Conservation (phyloP, 2,329 filamentous ascomycete species). For the Leptographium radiaticola region DNA sequence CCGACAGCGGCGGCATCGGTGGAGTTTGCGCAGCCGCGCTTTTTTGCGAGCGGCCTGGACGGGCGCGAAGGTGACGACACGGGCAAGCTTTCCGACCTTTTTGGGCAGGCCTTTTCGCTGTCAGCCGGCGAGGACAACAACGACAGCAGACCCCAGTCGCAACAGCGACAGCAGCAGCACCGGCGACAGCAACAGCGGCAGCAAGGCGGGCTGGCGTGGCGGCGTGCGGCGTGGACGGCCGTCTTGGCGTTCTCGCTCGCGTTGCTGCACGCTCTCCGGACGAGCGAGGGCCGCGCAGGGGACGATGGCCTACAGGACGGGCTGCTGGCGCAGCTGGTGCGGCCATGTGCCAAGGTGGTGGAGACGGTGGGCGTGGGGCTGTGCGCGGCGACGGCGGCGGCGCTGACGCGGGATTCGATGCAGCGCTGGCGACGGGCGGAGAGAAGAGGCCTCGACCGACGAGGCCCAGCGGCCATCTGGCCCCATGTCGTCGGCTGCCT, state of each 20-base stretch:
- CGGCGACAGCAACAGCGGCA: not conserved
- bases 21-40: constrained; percentile 35
- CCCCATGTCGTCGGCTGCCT: not conserved
- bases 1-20: not conserved
- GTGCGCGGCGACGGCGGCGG: constrained; percentile 6
- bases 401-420: constrained; percentile 4
- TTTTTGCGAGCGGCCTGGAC: constrained; percentile 35
- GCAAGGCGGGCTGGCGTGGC: not conserved
- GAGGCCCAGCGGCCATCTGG: not conserved
- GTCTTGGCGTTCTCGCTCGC: not conserved
- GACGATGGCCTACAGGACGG: not conserved
- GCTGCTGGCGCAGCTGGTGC: not conserved
- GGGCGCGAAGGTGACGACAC: constrained; percentile 17
- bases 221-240: not conserved
- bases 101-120: constrained; percentile 30
- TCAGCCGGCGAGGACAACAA: constrained; percentile 16
- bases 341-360: constrained; percentile 4
- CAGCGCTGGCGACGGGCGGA: not conserved
- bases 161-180: not conserved
- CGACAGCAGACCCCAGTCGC: too few species aligned
- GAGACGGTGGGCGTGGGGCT: constrained; percentile 5
- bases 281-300: not conserved
- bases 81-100: constrained; percentile 29
- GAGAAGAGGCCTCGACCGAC: not conserved
- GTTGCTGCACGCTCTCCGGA: not conserved